Evolutionary conservation across 352 stramenopile species (phyloP), one percentile per base, ranked within the genome.

Genomic region (Phytopythium aichiense): DNA sequence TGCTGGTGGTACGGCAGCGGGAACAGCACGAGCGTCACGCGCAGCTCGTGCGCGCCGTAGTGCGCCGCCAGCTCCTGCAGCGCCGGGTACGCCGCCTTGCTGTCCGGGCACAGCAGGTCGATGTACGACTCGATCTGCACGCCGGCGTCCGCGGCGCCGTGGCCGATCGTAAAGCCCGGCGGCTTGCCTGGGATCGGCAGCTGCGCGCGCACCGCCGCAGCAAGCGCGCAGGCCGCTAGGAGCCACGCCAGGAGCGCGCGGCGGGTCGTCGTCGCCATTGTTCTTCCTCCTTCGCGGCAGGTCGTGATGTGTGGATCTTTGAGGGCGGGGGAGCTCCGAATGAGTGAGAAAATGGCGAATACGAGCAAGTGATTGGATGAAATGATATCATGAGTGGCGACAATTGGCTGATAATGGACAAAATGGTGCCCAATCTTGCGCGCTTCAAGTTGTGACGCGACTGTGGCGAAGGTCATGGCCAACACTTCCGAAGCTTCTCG

Each of bases 91-190:
- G 84, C 84, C 7, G 75, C 72, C 50, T 84, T 87, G 57, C 82
- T 92, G 60, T 89, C 77, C 6, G 84, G 84, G 50, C 84, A 94
- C 25, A 94, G 75, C 76, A 92, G 62, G 57, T 94, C 84, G n/a
- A 94, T 73, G 61, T 89, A 94, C 25, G 81, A 85, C 71, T 94
- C 86, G 43, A 94, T 77, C 65, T 94, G 86, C 35, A 94, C 78
- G 35, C 77, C 72, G 3, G 86, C 86, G 18, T 77, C 63, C 7
- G 81, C 75, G 15, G 43, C 69, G 7, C 86, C 82, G 2, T 74
- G 50, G 16, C 80, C 79, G 20, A 88, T 60, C 2, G 77, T 86
- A 56, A 92, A 92, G 0, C 86, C 86, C 23, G 80, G 80, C 2
- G 75, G 83, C 42, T 76, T 78, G 16, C 68, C 64, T 16, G 81